These are phyloP conservation scores for Thelonectria olida DNA, from an alignment of 2,329 filamentous ascomycete species.

Conservation along the genomic window DNA sequence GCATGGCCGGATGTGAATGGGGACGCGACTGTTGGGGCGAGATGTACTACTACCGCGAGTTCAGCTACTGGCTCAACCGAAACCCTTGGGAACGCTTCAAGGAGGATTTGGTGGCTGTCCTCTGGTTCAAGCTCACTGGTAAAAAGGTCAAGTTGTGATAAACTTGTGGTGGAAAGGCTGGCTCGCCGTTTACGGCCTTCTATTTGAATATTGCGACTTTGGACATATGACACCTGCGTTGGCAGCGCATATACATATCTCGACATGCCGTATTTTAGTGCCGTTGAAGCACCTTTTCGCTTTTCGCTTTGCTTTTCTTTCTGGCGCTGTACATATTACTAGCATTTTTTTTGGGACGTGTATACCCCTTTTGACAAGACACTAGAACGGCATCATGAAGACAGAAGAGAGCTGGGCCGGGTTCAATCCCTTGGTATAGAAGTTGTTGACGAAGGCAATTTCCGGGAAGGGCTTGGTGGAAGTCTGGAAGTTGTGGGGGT, in stretches of 20 bases:
- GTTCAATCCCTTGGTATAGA: neutral
- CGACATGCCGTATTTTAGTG: neutral
- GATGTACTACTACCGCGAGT: slow-evolving; percentile 93
- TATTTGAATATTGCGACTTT: slow-evolving; percentile 12
- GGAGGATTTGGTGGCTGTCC: slow-evolving; percentile 68
- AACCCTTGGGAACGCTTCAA: slow-evolving; percentile 81
- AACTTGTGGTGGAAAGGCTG: neutral
- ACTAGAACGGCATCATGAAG: slow-evolving; percentile 7
- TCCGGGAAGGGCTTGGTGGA: neutral
- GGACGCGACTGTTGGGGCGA: slow-evolving; percentile 97
- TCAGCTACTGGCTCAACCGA: slow-evolving; percentile 90
- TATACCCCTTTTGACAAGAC: slow-evolving; percentile 21
- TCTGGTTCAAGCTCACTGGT: slow-evolving; percentile 72
- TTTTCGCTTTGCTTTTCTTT: slow-evolving; percentile 4
- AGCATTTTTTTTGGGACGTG: slow-evolving; percentile 14
- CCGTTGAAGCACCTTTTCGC: slow-evolving; percentile 1
- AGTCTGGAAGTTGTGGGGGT: neutral
- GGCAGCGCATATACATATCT: slow-evolving; percentile 1
- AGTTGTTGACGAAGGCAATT: neutral
- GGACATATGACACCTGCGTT: neutral
- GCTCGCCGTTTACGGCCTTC: neutral
- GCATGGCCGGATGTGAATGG: slow-evolving; percentile 98
- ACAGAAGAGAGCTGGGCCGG: neutral
- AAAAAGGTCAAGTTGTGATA: slow-evolving; percentile 65
- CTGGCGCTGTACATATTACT: slow-evolving; percentile 12